Percentiles rank a stretch among this genome's conserved stretches.
These are phyloP conservation scores for Penicillium sp. DNA, from an alignment of 2,329 filamentous ascomycete genomes.

Conservation along the genomic window DNA sequence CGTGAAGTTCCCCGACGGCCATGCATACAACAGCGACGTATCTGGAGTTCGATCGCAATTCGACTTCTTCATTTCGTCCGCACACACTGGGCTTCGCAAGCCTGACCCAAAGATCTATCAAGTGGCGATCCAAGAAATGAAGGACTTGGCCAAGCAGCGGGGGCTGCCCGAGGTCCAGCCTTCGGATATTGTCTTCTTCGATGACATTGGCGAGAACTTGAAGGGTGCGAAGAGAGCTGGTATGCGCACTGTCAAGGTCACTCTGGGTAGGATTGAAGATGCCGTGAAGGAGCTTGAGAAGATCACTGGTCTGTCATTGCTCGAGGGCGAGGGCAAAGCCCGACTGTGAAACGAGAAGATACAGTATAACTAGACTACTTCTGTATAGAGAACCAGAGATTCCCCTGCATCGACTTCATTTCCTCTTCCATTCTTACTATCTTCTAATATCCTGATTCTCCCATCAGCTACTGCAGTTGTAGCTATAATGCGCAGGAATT, in stretches of 20 bases:
- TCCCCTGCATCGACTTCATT: not conserved
- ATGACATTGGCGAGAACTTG: slow-evolving; percentile 93
- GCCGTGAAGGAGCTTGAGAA: slow-evolving; percentile 80
- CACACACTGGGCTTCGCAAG: slow-evolving; percentile 84
- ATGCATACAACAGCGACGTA: slow-evolving; percentile 63
- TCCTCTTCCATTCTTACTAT: not conserved
- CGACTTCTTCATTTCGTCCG: slow-evolving; percentile 84
- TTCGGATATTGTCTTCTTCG: slow-evolving; percentile 78
- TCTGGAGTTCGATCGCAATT: slow-evolving; percentile 69
- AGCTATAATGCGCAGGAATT: not conserved
- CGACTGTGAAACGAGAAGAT: slow-evolving; percentile 30
- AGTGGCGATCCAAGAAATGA: slow-evolving; percentile 67
- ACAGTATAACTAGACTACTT: not conserved
- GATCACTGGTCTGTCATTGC: slow-evolving; percentile 64
- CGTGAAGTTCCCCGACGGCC: slow-evolving; percentile 76
- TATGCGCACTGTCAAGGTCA: slow-evolving; percentile 82
- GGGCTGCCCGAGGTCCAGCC: slow-evolving; percentile 59
- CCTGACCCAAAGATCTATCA: slow-evolving; percentile 82
- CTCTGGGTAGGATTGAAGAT: slow-evolving; percentile 73
- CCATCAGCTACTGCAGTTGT: not conserved
- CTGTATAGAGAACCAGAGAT: not conserved
- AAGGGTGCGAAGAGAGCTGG: slow-evolving; percentile 75
- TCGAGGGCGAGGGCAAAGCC: slow-evolving; percentile 41
- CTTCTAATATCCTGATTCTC: not conserved
- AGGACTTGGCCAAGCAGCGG: slow-evolving; percentile 62